These are phyloP conservation scores for Capsella rubella DNA, from an alignment of 441 rosid genomes.

Conservation along the genomic window DNA sequence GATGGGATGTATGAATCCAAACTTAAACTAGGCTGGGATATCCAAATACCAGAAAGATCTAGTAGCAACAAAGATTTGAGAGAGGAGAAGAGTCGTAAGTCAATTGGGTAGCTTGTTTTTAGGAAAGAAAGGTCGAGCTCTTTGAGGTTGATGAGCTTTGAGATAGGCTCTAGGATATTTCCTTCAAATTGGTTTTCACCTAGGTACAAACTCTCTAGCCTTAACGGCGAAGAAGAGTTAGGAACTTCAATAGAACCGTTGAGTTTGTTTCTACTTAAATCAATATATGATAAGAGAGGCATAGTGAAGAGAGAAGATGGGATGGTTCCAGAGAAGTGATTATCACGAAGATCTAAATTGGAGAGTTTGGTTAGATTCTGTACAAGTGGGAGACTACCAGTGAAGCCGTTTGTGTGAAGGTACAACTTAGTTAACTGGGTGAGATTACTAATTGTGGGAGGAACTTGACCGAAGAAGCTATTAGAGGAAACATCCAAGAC, in stretches of 20 bases:
- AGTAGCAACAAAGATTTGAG: too few species aligned
- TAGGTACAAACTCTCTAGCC: neutral
- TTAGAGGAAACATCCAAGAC: rapidly evolving
- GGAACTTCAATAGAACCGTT: neutral
- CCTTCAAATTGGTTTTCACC: neutral
- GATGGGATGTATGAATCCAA: too few species aligned
- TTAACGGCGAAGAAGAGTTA: neutral
- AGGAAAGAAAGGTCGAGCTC: neutral
- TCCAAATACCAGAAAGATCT: too few species aligned
- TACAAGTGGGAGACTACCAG: neutral
- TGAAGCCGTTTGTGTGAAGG: neutral
- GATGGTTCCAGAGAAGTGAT: neutral
- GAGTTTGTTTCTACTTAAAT: neutral
- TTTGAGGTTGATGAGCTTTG: neutral
- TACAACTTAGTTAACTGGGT: neutral
- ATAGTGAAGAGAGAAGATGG: neutral
- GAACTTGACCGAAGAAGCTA: neutral
- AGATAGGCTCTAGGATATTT: neutral
- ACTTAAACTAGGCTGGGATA: too few species aligned
- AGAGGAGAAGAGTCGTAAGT: neutral
- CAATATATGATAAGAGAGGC: neutral
- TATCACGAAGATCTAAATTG: neutral
- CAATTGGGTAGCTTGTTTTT: neutral
- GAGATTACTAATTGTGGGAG: neutral
- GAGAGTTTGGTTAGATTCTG: neutral